Base-by-base conservation (phyloP, 495 filamentous ascomycete genomes). In the Podospora fimiseda region DNA sequence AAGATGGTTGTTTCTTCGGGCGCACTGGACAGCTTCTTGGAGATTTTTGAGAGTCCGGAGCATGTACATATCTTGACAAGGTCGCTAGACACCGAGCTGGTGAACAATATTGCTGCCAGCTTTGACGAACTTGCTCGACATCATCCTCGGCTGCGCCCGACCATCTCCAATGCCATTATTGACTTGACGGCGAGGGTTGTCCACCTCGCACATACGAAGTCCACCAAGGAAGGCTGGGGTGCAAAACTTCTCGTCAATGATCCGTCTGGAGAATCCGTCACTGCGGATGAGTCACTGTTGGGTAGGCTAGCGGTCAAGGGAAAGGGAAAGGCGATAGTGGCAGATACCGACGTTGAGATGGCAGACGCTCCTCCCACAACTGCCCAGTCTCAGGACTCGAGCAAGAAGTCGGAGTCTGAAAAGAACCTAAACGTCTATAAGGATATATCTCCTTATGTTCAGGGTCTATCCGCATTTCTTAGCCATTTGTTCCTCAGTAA, bases 81-180 rank as follows among this genome's bases (percentile, higher is more conserved):
- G 43, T 69, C 77, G n/a, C n/a, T n/a, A 36, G 91, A 96, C 50
- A 73, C 79, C 5, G 82, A 85, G n/a, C 70, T 85, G 27, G 68
- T 84, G 2, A 70, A 64, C 37, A 76, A 77, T 38, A 73, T 97
- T 38, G 93, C 94, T 18, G 80, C 77, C 5, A 86, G 86, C 11
- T 95, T 99, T 63, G 94, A 99, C 64, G 93, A 99, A 63, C 76
- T 99, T 51, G 85, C 92, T 23, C 84, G 93, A 16, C 93, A 99
- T 62, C 94, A 99, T 64, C 94, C 93, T 0, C 75, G 76, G 9
- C 73, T 99, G 42, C 89, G 90, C 51, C 74, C 80, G 22, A 79
- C 80, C 11, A 89, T 97, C 51, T 82, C 94, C 70, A 80, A 84
- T 60, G 81, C 85, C 4, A 80, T 95, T 13, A 75, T 90, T 33